These are phyloP conservation scores for Lichtheimia hyalospora DNA, from an alignment of 371 early-diverging fungal genomes.

Conservation along the genomic window DNA sequence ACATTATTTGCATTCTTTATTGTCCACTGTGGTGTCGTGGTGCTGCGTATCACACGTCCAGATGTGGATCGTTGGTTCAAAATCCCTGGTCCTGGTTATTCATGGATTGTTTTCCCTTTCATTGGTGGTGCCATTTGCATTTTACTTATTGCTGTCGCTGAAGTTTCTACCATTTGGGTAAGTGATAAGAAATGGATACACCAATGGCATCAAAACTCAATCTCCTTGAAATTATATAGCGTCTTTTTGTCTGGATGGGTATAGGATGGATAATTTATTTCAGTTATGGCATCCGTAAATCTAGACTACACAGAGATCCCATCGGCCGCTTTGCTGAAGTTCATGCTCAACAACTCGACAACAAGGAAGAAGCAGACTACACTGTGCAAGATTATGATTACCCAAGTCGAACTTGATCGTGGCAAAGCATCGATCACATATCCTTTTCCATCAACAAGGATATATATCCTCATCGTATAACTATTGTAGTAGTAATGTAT, in stretches of 20 bases:
- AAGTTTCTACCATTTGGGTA: constrained; percentile 56
- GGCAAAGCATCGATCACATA: too few relatives aligned
- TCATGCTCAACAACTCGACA: neutral
- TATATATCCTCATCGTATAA: too few relatives aligned
- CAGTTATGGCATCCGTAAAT: constrained; percentile 63
- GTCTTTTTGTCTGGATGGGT: constrained; percentile 66
- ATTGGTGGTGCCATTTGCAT: constrained; percentile 61
- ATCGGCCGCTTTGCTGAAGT: constrained; percentile 30
- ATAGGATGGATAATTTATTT: constrained; percentile 75
- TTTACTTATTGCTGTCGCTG: constrained; percentile 63
- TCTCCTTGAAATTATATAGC: constrained; percentile 10
- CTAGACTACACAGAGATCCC: constrained; percentile 47
- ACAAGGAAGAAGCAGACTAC: constrained; percentile 8
- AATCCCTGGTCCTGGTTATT: constrained; percentile 68
- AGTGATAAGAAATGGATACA: neutral
- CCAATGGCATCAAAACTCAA: neutral
- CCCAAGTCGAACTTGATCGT: constrained; percentile 3
- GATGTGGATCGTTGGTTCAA: constrained; percentile 75
- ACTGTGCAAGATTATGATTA: constrained; percentile 14
- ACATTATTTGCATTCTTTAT: constrained; percentile 86
- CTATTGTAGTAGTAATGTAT: too few relatives aligned
- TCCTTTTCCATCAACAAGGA: too few relatives aligned
- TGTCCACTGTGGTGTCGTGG: constrained; percentile 75
- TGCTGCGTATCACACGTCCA: constrained; percentile 76
- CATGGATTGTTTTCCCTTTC: constrained; percentile 55